These are phyloP conservation scores for Vigna angularis DNA, from an alignment of 306 rosid genomes.

Conservation along the genomic window DNA sequence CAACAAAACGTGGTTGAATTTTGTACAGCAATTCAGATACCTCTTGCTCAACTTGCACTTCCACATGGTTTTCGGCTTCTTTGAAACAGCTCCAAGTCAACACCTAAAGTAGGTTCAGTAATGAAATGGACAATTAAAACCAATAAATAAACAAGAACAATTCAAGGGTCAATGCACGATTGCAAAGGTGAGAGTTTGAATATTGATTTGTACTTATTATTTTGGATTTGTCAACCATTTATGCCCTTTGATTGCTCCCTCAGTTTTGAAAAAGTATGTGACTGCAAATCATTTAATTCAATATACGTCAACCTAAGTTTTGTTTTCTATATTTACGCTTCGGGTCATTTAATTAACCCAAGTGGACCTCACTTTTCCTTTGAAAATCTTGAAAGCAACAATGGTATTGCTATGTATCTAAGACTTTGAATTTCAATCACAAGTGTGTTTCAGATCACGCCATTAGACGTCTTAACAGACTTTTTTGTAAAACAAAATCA, in stretches of 20 bases:
- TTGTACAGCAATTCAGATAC: neutral
- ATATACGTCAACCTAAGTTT: slow-evolving; percentile 17
- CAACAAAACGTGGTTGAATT: slow-evolving; percentile 1
- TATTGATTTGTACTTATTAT: neutral
- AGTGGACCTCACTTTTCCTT: no score
- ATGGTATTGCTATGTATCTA: no score
- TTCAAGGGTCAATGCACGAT: neutral
- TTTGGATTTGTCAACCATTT: neutral
- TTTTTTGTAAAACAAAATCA: no score
- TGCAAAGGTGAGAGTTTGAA: neutral
- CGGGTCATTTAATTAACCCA: neutral
- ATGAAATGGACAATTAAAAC: neutral
- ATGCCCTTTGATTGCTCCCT: neutral
- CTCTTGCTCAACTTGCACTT: neutral
- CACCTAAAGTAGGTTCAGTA: neutral
- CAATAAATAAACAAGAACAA: neutral
- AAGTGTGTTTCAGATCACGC: no score
- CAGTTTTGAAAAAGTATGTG: slow-evolving; percentile 20
- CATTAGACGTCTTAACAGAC: no score
- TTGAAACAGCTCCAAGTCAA: slow-evolving; percentile 11
- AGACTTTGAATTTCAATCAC: no score
- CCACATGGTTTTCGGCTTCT: neutral
- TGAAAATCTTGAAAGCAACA: no score
- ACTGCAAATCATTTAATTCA: neutral
- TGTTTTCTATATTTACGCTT: neutral